Conservation (phyloP, 371 early-diverging fungal genomes). For the Mortierella sp. region DNA sequence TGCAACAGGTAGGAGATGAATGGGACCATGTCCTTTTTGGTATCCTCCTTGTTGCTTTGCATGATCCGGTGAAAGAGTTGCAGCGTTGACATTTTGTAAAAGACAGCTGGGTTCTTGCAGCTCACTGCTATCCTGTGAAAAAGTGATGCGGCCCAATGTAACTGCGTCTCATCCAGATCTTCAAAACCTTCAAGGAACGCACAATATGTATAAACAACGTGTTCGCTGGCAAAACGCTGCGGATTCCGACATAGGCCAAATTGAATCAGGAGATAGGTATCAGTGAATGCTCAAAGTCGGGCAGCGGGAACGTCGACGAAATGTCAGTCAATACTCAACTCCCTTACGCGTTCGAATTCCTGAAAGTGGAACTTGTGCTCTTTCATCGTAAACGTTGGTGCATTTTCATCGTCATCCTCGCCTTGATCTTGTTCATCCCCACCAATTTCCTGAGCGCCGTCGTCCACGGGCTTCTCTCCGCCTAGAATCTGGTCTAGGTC, state of each 20-base stretch:
- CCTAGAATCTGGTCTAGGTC: not conserved
- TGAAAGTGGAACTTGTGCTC: conserved; percentile 70
- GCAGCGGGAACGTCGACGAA: too few species aligned
- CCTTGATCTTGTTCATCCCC: conserved; percentile 54
- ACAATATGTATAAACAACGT: conserved; percentile 65
- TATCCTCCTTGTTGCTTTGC: conserved; percentile 39
- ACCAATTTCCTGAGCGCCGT: conserved; percentile 4
- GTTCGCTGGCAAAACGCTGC: conserved; percentile 65
- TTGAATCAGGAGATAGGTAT: too few species aligned
- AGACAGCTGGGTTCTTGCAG: conserved; percentile 61
- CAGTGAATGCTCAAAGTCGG: too few species aligned
- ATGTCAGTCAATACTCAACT: not conserved
- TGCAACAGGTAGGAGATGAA: conserved; percentile 64
- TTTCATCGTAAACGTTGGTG: conserved; percentile 32
- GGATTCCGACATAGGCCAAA: not conserved
- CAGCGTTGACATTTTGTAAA: conserved; percentile 68
- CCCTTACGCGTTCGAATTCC: conserved; percentile 66
- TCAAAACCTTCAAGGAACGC: conserved; percentile 61
- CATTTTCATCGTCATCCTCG: conserved; percentile 25
- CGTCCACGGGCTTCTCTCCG: conserved; percentile 5
- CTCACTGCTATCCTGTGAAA: conserved; percentile 79
- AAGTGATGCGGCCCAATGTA: conserved; percentile 66
- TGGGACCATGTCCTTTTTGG: conserved; percentile 59
- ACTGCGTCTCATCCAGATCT: conserved; percentile 57
- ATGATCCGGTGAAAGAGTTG: conserved; percentile 73